phyloP scores from a whole-genome alignment of 2,329 filamentous ascomycete species.

The Penicillium oxalicum region DNA sequence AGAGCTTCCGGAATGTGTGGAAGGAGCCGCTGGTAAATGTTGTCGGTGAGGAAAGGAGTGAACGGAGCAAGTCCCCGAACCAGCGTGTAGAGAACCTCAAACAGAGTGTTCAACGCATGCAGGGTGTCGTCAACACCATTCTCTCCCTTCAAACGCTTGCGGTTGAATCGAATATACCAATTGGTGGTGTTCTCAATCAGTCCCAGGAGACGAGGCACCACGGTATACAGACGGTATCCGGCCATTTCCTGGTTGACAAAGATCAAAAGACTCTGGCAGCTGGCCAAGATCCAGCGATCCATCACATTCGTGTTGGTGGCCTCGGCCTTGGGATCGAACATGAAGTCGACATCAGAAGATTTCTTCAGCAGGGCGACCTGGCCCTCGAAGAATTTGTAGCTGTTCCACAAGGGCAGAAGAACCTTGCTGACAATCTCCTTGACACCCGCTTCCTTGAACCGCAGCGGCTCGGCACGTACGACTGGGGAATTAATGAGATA shows the following conservation, averaged over 20 bases:
- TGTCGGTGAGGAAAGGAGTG: slow-evolving; percentile 91
- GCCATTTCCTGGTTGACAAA: slow-evolving; percentile 91
- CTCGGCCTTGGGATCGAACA: slow-evolving; percentile 71
- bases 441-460: slow-evolving; percentile 87
- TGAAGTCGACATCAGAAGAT: slow-evolving; percentile 67
- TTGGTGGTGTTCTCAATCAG: slow-evolving; percentile 96
- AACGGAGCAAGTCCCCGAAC: slow-evolving; percentile 87
- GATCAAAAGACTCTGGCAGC: slow-evolving; percentile 81
- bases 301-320: slow-evolving; percentile 82
- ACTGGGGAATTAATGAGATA: slow-evolving; percentile 97
- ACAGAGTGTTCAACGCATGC: slow-evolving; percentile 87
- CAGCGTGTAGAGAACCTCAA: slow-evolving; percentile 86
- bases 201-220: slow-evolving; percentile 74
- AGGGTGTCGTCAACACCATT: slow-evolving; percentile 78
- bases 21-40: slow-evolving; percentile 79
- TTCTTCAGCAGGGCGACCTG: slow-evolving; percentile 85
- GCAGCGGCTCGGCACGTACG: slow-evolving; percentile 80
- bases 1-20: slow-evolving; percentile 72
- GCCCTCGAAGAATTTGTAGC: slow-evolving; percentile 91
- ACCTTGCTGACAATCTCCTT: slow-evolving; percentile 94
- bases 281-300: slow-evolving; percentile 92
- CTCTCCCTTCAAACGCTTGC: slow-evolving; percentile 84
- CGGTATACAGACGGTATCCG: slow-evolving; percentile 78
- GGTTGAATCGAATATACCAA: slow-evolving; percentile 96
- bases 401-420: slow-evolving; percentile 87